Base-by-base conservation (phyloP, 768 basidiomycete species). In the Rossbeevera mucosa region DNA sequence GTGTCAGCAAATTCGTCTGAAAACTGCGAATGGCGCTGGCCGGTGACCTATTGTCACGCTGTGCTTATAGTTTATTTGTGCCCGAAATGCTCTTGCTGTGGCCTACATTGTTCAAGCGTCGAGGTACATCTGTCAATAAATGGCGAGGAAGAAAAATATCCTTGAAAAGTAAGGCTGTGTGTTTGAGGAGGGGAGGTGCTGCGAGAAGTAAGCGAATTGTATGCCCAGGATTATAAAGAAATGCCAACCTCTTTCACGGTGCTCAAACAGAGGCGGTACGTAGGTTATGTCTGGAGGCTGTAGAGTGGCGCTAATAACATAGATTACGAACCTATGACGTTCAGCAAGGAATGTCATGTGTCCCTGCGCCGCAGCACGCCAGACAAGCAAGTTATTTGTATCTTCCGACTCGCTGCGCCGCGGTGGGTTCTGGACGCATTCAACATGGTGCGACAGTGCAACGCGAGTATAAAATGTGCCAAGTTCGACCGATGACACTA, bases 401-500 rank as follows among this genome's bases (percentile, higher is more conserved):
- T n/a, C 33, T 9, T n/a, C 0, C n/a, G 13, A n/a, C 33, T 9
- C n/a, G n/a, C 33, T 33, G 33, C 33, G 33, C 16, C n/a, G 33
- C 8, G 33, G 33, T 33, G n/a, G 3, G n/a, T 33, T n/a, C 33
- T 33, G 16, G 16, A 7, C n/a, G 2, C 33, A 9, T n/a, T n/a
- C 33, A 33, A 33, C n/a, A n/a, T 33, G 33, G 33, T n/a, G n/a
- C 33, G 33, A 33, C 9, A n/a, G n/a, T n/a, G 16, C n/a, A n/a
- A n/a, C 7, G 33, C 33, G n/a, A 33, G 33, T n/a, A 62, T 59
- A 62, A 63, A 57, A 22, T 24, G 16, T 29, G 18, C 31, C 2
- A n/a, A n/a, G n/a, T 49, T 38, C 8, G 26, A 31, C 9, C 12
- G 26, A 31, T n/a, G 33, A n/a, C 8, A 33, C 6, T 22, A 38